These are phyloP conservation scores for Paramecium octaurelia DNA, from an alignment of 73 alveolate species.

Conservation along the genomic window DNA sequence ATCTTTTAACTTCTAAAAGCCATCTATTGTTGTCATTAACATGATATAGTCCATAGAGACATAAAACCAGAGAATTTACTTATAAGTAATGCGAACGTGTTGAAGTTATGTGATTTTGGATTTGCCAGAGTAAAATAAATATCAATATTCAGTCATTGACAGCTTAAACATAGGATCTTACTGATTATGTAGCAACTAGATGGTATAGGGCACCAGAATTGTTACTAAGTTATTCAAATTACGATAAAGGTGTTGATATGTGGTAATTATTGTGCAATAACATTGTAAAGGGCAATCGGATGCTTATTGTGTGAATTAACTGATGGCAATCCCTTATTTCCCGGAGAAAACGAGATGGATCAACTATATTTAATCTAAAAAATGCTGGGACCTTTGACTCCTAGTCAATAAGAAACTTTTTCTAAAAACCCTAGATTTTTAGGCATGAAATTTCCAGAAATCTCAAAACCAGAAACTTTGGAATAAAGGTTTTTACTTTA, in stretches of 20 bases:
- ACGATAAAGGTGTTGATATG: conserved; percentile 52
- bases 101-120: background rate
- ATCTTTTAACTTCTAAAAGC: conserved; percentile 59
- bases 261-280: background rate
- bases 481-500: conserved; percentile 60
- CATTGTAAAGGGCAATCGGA: conserved; percentile 67
- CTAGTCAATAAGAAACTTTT: conserved; percentile 77
- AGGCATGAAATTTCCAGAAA: conserved; percentile 91
- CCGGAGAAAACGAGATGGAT: conserved; percentile 94
- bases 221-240: conserved; percentile 16
- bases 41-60: conserved; percentile 1
- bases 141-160: background rate
- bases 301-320: conserved; percentile 92
- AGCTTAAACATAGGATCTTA: conserved; percentile 32
- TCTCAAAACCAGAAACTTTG: conserved; percentile 88
- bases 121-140: background rate
- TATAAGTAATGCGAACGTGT: background rate
- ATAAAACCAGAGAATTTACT: background rate
- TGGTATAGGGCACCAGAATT: conserved; percentile 51
- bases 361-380: conserved; percentile 86
- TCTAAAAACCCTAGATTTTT: conserved; percentile 86
- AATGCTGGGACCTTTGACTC: conserved; percentile 85
- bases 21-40: conserved; percentile 57
- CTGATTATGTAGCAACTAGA: conserved; percentile 72
- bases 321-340: conserved; percentile 95